Conservation (phyloP, 2,329 filamentous ascomycete genomes). For the Ilyonectria robusta region DNA sequence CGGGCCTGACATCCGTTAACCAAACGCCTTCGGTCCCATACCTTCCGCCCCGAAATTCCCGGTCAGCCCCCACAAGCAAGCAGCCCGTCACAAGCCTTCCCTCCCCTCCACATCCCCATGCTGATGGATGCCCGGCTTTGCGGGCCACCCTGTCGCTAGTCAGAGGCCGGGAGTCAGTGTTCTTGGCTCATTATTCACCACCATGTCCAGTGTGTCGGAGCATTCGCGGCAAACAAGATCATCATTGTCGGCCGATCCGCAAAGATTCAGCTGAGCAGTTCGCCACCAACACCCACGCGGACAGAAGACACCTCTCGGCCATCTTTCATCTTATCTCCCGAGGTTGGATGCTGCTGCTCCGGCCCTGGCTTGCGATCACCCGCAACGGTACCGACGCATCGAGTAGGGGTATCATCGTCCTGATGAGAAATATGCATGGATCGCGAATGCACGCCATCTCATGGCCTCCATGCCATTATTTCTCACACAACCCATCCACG, state of each 20-base stretch:
- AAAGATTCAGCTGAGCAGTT: not conserved
- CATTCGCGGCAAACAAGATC: slow-evolving; percentile 10
- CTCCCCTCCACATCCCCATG: slow-evolving; percentile 27
- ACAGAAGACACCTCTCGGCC: not conserved
- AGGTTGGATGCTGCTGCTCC: not conserved
- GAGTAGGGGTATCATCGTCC: slow-evolving; percentile 1
- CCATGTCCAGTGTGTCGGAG: not conserved
- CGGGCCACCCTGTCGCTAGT: slow-evolving; percentile 37
- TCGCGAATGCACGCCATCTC: slow-evolving; percentile 27
- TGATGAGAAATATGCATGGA: not conserved
- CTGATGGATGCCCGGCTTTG: slow-evolving; percentile 40
- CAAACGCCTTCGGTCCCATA: slow-evolving; percentile 35
- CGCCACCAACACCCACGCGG: not conserved
- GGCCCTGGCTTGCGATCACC: not conserved
- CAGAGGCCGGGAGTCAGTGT: not conserved
- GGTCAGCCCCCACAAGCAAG: slow-evolving; percentile 40
- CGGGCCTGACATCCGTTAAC: slow-evolving; percentile 48
- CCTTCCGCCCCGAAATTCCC: slow-evolving; percentile 48
- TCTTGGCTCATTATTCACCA: not conserved
- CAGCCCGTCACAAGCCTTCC: slow-evolving; percentile 11
- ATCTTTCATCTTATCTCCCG: slow-evolving; percentile 4
- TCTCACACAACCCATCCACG: slow-evolving; percentile 2
- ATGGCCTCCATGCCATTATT: not conserved
- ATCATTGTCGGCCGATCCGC: slow-evolving; percentile 5
- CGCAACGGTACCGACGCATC: not conserved